These are phyloP conservation scores for Bauhinia variegata DNA, from an alignment of 306 rosid genomes.

Conservation along the genomic window DNA sequence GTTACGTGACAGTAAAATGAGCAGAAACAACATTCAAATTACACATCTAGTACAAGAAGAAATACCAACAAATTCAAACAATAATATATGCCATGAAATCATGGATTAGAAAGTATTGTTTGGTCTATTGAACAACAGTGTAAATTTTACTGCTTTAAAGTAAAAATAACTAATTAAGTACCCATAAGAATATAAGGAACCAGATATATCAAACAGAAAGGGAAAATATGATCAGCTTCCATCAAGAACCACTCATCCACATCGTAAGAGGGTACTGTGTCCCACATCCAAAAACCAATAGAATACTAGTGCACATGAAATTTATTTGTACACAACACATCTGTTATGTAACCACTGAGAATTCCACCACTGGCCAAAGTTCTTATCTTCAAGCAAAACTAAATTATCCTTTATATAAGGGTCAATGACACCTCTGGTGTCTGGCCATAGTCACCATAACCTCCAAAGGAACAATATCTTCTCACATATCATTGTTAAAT, in stretches of 20 bases:
- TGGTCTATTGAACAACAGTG: constrained; percentile 17
- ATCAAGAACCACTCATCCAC: constrained; percentile 21
- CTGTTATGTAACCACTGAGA: too few species aligned
- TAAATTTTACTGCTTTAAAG: constrained; percentile 4
- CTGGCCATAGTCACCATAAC: too few species aligned
- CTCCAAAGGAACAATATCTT: not conserved
- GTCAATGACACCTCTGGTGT: too few species aligned
- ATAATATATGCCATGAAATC: constrained; percentile 22
- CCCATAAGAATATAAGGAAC: constrained; percentile 17
- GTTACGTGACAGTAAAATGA: constrained; percentile 1
- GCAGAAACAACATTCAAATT: constrained; percentile 24
- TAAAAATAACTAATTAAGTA: constrained; percentile 21
- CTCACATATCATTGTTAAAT: not conserved
- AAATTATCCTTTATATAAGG: too few species aligned
- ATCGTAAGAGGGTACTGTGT: constrained; percentile 6
- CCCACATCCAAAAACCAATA: constrained; percentile 22
- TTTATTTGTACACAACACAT: too few species aligned
- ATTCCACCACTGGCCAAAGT: too few species aligned
- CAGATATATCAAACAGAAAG: constrained; percentile 6
- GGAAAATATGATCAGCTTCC: constrained; percentile 2
- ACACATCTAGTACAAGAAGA: constrained; percentile 18
- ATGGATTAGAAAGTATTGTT: constrained; percentile 7
- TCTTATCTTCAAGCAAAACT: too few species aligned
- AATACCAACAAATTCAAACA: constrained; percentile 28
- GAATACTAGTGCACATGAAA: too few species aligned